phyloP scores from a whole-genome alignment of 148 eudicot species.

The Drosera capensis region DNA sequence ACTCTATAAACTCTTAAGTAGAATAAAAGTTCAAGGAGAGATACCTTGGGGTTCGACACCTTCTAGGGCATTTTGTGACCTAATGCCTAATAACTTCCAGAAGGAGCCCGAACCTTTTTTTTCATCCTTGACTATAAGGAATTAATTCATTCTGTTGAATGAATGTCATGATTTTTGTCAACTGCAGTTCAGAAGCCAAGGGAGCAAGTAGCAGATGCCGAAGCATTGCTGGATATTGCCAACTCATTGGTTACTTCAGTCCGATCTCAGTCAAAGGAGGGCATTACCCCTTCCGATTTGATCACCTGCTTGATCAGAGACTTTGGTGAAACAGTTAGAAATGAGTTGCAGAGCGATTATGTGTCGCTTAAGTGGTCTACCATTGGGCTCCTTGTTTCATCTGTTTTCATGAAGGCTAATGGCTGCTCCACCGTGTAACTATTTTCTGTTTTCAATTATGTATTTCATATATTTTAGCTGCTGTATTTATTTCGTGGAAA shows the following conservation, averaged over 20 bases:
- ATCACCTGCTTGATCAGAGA: constrained; percentile 23
- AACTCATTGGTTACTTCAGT: constrained; percentile 24
- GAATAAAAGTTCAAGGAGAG: too few species aligned
- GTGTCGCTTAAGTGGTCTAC: constrained; percentile 22
- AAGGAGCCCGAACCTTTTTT: background rate
- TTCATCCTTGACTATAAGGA: background rate
- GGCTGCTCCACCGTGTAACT: constrained; percentile 32
- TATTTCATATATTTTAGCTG: background rate
- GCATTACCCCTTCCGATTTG: constrained; percentile 40
- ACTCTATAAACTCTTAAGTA: too few species aligned
- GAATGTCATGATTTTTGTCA: too few species aligned
- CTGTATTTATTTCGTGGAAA: constrained; percentile 3
- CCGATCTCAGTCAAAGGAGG: constrained; percentile 19
- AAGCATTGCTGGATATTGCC: constrained; percentile 49
- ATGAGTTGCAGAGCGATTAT: background rate
- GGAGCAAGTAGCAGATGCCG: constrained; percentile 94
- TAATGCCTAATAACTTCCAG: background rate
- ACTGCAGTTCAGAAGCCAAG: constrained; percentile 70
- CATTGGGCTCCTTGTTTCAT: constrained; percentile 37
- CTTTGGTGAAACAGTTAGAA: constrained; percentile 12
- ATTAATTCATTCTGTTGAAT: background rate
- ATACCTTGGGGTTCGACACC: background rate
- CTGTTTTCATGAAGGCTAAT: constrained; percentile 15
- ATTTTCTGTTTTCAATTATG: constrained; percentile 5
- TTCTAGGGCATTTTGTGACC: background rate